Conservation (phyloP, 306 rosid genomes). For the Oxytropis ochrocephala region DNA sequence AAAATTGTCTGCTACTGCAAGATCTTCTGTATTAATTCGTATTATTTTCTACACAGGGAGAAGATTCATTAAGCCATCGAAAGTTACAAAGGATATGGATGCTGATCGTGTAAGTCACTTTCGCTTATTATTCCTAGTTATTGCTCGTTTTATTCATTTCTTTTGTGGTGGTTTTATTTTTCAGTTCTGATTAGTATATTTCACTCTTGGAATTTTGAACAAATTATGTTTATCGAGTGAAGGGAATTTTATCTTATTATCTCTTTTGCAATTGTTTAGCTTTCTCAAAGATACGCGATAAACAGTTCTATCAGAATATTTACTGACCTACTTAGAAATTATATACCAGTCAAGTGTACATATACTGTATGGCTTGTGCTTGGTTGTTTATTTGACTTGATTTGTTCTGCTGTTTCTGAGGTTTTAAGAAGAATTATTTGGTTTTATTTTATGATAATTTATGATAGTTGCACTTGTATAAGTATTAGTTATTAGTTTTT, state of each 20-base stretch:
- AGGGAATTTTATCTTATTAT: too few species aligned
- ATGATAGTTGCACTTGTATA: too few species aligned
- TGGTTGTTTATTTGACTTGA: too few species aligned
- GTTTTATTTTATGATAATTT: too few species aligned
- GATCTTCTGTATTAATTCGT: not conserved
- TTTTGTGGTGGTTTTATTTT: not conserved
- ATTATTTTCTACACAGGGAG: constrained; percentile 38
- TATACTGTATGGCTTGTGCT: not conserved
- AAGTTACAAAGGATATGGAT: constrained; percentile 68
- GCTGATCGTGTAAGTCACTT: constrained; percentile 59
- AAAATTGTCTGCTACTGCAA: not conserved
- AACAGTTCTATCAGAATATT: not conserved
- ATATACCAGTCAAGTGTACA: not conserved
- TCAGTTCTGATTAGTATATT: not conserved
- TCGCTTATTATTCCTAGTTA: not conserved
- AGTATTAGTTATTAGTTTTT: too few species aligned
- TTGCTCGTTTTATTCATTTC: too few species aligned
- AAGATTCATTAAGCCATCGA: constrained; percentile 66
- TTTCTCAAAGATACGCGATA: not conserved
- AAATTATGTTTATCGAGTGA: not conserved
- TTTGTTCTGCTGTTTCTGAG: too few species aligned
- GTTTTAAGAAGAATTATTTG: too few species aligned
- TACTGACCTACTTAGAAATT: not conserved
- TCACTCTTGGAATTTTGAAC: not conserved
- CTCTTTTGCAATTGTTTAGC: not conserved